These are phyloP conservation scores for Gaertneriomyces semiglobifer DNA, from an alignment of 192 early-diverging fungal genomes.

Conservation along the genomic window DNA sequence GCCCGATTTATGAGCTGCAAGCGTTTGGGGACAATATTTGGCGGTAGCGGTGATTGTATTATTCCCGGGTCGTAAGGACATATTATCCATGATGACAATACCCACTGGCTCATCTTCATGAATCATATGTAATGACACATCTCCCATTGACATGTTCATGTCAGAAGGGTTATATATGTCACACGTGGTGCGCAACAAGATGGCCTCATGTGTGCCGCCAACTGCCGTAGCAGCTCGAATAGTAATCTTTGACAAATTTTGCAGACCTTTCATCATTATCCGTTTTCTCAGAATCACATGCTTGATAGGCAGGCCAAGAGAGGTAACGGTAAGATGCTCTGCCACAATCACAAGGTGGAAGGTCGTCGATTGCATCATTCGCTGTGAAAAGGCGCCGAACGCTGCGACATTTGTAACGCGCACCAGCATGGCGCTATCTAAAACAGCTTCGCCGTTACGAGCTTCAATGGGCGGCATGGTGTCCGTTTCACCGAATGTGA, in stretches of 20 bases:
- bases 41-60: conserved; percentile 11
- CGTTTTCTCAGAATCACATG: conserved; percentile 13
- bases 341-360: conserved; percentile 20
- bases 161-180: conserved; percentile 23
- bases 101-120: conserved; percentile 20
- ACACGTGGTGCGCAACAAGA: conserved; percentile 14
- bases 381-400: conserved; percentile 18
- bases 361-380: conserved; percentile 12
- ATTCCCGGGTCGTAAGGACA: conserved; percentile 11
- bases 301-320: conserved; percentile 12
- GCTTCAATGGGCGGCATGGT: conserved; percentile 19
- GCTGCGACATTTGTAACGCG: conserved; percentile 17
- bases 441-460: conserved; percentile 1
- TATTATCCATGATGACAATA: conserved; percentile 17
- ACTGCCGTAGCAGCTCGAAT: conserved; percentile 11
- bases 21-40: conserved; percentile 9
- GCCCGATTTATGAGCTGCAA: conserved; percentile 9
- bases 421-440: conserved; percentile 17
- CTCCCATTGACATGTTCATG: conserved; percentile 16
- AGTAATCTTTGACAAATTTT: conserved; percentile 12
- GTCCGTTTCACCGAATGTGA: conserved; percentile 13
- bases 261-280: conserved; percentile 11
- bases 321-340: conserved; percentile 1
- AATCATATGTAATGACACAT: conserved; percentile 13
- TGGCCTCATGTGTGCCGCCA: conserved; percentile 12